These are phyloP conservation scores for Solanum hybrid DNA, from an alignment of 305 asterid genomes.

Conservation along the genomic window DNA sequence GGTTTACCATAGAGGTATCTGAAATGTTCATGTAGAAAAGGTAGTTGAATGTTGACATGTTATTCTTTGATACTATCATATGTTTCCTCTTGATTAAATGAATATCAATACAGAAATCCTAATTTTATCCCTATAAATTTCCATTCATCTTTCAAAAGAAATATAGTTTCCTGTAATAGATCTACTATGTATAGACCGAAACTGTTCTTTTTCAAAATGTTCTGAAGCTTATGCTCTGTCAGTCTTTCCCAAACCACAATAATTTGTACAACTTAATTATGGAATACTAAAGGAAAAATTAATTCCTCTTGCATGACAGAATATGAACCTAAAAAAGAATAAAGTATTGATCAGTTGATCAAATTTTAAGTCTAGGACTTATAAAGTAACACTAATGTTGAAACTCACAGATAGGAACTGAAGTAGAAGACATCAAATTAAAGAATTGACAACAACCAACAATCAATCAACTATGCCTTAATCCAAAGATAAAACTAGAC, in stretches of 20 bases:
- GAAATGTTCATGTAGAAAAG: neutral
- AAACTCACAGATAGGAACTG: neutral
- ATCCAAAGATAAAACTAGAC: neutral
- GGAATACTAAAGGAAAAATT: neutral
- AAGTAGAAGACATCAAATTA: neutral
- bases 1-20: neutral
- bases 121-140: neutral
- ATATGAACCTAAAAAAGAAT: neutral
- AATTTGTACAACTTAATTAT: neutral
- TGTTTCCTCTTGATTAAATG: neutral
- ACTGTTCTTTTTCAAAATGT: neutral
- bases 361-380: neutral
- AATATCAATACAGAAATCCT: neutral
- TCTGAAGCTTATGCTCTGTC: neutral
- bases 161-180: neutral
- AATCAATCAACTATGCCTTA: neutral
- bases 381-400: neutral
- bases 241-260: neutral
- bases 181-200: neutral
- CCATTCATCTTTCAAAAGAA: neutral
- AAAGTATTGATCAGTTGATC: neutral
- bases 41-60: neutral
- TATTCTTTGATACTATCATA: neutral
- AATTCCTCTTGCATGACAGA: neutral
- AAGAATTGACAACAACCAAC: neutral